phyloP scores from a whole-genome alignment of 257 asterid species.

The Eucommia ulmoides region DNA sequence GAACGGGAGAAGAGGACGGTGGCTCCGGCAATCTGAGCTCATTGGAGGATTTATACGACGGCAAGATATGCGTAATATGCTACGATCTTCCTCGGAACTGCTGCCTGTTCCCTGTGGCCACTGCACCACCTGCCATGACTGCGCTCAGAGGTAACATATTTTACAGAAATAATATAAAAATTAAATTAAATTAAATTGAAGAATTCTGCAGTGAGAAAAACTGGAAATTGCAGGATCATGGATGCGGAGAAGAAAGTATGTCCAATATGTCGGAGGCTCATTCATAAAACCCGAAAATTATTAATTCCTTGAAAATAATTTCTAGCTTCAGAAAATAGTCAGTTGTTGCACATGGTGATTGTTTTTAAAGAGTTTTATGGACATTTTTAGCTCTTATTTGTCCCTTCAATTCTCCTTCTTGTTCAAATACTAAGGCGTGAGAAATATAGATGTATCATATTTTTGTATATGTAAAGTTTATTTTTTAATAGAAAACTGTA shows the following conservation, averaged over 20 bases:
- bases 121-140: slow-evolving; percentile 17
- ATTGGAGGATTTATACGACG: slow-evolving; percentile 16
- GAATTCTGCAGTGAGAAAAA: too few species aligned
- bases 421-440: too few species aligned
- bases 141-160: slow-evolving; percentile 18
- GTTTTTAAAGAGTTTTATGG: too few species aligned
- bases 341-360: too few species aligned
- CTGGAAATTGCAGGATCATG: slow-evolving; percentile 25
- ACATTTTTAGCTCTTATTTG: too few species aligned
- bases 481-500: too few species aligned
- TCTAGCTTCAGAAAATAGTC: too few species aligned
- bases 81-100: slow-evolving; percentile 17
- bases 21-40: slow-evolving; percentile 8
- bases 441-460: too few species aligned
- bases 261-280: slow-evolving; percentile 20
- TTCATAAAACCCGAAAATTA: slow-evolving; percentile 14
- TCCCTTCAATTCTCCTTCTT: too few species aligned
- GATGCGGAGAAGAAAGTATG: slow-evolving; percentile 18
- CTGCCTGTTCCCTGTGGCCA: slow-evolving; percentile 30
- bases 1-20: slow-evolving; percentile 13
- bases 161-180: too few species aligned
- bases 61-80: slow-evolving; percentile 21
- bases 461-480: too few species aligned
- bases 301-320: slow-evolving; percentile 5
- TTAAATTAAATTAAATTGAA: too few species aligned